Evolutionary conservation across 176 grass and related monocot species (phyloP).

Genomic region (Saccharum officinarum): DNA sequence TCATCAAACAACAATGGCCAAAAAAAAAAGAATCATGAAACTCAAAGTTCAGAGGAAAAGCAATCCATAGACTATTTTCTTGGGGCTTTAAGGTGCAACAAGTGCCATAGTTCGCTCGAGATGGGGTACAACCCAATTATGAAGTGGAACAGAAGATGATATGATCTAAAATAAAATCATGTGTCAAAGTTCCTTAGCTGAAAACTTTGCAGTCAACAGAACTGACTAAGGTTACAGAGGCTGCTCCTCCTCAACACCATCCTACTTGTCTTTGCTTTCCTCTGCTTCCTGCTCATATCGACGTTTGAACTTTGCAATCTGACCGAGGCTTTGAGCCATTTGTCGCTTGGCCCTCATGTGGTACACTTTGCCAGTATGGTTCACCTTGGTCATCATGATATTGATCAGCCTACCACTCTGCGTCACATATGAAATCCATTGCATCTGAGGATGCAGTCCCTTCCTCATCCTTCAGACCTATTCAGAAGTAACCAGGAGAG

Average conservation of each 20-base stretch:
- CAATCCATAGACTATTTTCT: background rate
- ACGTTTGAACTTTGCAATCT: conserved; percentile 34
- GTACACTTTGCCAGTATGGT: conserved; percentile 54
- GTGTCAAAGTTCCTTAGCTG: background rate
- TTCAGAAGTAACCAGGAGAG: background rate
- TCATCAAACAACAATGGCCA: background rate
- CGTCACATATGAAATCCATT: conserved; percentile 66
- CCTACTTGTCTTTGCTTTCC: conserved; percentile 20
- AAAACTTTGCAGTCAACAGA: background rate
- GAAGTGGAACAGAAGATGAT: background rate
- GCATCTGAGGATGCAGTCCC: conserved; percentile 58
- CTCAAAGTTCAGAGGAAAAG: background rate
- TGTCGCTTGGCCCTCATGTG: conserved; percentile 65
- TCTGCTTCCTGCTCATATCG: conserved; percentile 15
- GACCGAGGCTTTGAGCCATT: conserved; percentile 57
- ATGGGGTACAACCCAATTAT: background rate
- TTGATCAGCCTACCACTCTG: conserved; percentile 56
- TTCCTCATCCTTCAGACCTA: conserved; percentile 46
- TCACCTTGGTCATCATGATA: conserved; percentile 58
- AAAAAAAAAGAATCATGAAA: background rate
- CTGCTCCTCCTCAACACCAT: background rate
- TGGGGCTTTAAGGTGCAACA: background rate
- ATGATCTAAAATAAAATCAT: background rate
- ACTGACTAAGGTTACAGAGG: background rate
- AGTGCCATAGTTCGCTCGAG: background rate